Base-by-base conservation (phyloP, 371 early-diverging fungal genomes). In the Astathelohania contejeani region DNA sequence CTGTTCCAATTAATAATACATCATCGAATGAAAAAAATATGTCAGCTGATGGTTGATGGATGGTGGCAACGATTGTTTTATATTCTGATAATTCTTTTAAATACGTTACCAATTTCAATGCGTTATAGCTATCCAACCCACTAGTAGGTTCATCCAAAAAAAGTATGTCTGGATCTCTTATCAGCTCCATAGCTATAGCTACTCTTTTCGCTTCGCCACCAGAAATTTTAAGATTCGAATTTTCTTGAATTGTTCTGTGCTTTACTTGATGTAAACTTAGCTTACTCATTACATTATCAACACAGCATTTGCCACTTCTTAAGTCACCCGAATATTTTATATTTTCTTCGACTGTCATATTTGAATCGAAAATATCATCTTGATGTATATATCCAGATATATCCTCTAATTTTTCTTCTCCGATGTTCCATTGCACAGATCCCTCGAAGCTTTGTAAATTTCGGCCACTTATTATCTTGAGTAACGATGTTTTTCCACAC, bases 141-240 rank as follows among this genome's bases (percentile, higher is more conserved):
- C 82, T 82, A 0, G 88, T 88, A 1, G 88, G 87, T 66, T 92
- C 93, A 65, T 93, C 94, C 58, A 86, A 71, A 72, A 85, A 88
- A 53, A 87, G 63, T 20, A 85, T 80, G 6, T 81, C 79, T 2
- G 93, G 86, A 24, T 86, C 82, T 0, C 85, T 80, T 1, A 90
- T 80, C 1, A 88, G 75, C 66, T 86, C 87, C 74, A 82, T 77
- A 4, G 82, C 88, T 53, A 88, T 82, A 57, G 81, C 80, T 39
- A 82, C 81, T 40, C 90, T 78, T 71, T 86, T 86, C 43, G 82
- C 76, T 62, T 87, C 84, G 14, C 86, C 87, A n/a, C 87, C 88
- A 24, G 81, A 80, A n/a, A 86, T 76, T 1, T 83, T 83, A 7
- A 81, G 76, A 1, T 62, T 64, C 51, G 76, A 73, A 45, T 80